phyloP scores from a whole-genome alignment of 148 eudicot genomes.

The Nepenthes gracilis region DNA sequence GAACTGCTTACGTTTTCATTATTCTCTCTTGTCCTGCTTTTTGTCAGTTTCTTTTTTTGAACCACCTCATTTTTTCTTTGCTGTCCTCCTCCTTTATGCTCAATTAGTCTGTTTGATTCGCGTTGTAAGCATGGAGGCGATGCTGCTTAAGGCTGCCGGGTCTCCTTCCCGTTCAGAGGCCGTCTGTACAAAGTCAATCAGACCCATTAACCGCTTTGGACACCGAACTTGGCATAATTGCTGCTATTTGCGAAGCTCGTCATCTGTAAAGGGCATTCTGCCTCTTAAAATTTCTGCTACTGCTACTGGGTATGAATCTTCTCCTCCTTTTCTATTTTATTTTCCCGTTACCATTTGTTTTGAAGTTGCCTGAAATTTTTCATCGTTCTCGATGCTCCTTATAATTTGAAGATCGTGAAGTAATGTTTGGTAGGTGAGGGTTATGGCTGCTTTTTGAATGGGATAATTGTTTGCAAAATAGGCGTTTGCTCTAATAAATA shows the following conservation, averaged over 20 bases:
- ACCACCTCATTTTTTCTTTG: too few relatives aligned
- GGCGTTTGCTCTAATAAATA: too few relatives aligned
- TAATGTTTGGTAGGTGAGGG: too few relatives aligned
- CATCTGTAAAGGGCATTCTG: slow-evolving; percentile 12
- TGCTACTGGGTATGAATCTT: slow-evolving; percentile 19
- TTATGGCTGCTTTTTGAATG: too few relatives aligned
- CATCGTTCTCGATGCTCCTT: background rate
- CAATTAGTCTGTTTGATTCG: too few relatives aligned
- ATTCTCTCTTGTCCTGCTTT: too few relatives aligned
- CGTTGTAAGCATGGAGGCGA: slow-evolving; percentile 19
- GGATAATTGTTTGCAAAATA: too few relatives aligned
- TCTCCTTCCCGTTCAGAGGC: slow-evolving; percentile 1
- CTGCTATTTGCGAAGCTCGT: slow-evolving; percentile 4
- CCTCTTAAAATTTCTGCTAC: slow-evolving; percentile 24
- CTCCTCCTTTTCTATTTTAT: background rate
- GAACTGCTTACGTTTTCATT: too few relatives aligned
- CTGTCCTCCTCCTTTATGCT: too few relatives aligned
- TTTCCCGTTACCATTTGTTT: background rate
- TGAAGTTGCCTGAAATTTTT: background rate
- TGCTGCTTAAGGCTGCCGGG: slow-evolving; percentile 8
- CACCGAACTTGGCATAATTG: slow-evolving; percentile 3
- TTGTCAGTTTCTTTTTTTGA: too few relatives aligned
- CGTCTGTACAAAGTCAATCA: background rate
- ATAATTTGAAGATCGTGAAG: too few relatives aligned
- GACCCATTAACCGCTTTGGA: background rate